Percentiles rank a stretch among this genome's conserved stretches.
These are phyloP conservation scores for Macrolepiota dolichaula DNA, from an alignment of 768 basidiomycete genomes.

Conservation along the genomic window DNA sequence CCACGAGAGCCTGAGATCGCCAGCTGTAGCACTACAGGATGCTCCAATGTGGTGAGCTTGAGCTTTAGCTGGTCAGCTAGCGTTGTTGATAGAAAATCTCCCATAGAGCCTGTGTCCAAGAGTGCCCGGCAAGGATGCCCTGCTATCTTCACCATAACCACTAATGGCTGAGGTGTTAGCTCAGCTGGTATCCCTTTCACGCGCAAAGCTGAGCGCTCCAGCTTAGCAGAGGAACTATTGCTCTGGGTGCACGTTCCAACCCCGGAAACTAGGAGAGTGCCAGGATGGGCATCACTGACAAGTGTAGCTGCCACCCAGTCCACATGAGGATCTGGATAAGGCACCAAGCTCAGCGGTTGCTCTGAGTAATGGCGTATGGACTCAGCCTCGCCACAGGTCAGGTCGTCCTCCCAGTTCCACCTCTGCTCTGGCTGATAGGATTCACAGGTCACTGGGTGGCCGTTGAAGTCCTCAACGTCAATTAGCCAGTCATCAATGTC, in stretches of 20 bases:
- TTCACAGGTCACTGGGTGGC: too few species aligned
- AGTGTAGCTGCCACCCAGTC: too few species aligned
- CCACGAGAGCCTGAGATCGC: constrained; percentile 34
- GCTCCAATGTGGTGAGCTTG: constrained; percentile 17
- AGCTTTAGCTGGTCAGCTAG: constrained; percentile 31
- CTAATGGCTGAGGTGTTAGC: constrained; percentile 24
- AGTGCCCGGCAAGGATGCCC: constrained; percentile 26
- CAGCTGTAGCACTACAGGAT: constrained; percentile 30
- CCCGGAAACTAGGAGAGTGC: background rate
- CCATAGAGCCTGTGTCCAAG: constrained; percentile 32
- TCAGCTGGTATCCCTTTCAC: background rate
- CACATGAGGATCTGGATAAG: too few species aligned
- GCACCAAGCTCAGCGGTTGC: too few species aligned
- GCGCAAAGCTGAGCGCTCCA: background rate
- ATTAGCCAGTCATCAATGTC: too few species aligned
- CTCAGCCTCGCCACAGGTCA: too few species aligned
- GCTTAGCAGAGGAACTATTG: background rate
- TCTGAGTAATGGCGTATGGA: too few species aligned
- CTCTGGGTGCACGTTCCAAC: background rate
- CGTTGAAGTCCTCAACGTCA: too few species aligned
- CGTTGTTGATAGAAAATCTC: constrained; percentile 35
- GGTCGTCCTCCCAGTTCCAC: too few species aligned
- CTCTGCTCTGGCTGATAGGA: too few species aligned
- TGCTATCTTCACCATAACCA: constrained; percentile 25
- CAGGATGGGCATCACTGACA: too few species aligned